These are phyloP conservation scores for Aspergillus neotritici DNA, from an alignment of 2,329 filamentous ascomycete species.

Conservation along the genomic window DNA sequence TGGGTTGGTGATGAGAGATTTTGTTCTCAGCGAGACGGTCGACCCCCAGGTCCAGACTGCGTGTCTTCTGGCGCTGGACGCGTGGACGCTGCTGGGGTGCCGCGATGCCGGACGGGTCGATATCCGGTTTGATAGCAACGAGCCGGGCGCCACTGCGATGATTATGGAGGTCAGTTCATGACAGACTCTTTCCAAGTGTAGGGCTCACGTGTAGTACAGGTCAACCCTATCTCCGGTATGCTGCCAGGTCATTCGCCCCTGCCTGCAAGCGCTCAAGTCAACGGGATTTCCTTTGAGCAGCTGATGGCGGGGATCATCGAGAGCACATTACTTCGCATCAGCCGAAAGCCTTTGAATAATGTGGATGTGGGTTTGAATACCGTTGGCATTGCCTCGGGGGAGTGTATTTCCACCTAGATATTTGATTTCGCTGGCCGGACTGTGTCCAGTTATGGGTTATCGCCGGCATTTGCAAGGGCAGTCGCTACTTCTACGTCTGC, in stretches of 20 bases:
- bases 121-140: slow-evolving; percentile 8
- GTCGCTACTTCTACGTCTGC: no score
- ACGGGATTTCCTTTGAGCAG: slow-evolving; percentile 7
- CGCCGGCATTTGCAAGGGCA: no score
- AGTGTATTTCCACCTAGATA: no score
- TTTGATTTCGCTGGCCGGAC: no score
- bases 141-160: slow-evolving; percentile 2
- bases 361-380: no score
- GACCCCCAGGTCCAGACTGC: slow-evolving; percentile 9
- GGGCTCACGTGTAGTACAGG: not conserved
- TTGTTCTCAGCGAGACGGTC: slow-evolving; percentile 1
- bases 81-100: slow-evolving; percentile 11
- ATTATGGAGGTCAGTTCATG: slow-evolving; percentile 8
- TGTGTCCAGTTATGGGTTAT: no score
- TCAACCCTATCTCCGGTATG: slow-evolving; percentile 13
- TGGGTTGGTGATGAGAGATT: not conserved
- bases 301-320: slow-evolving; percentile 7
- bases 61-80: slow-evolving; percentile 8
- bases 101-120: slow-evolving; percentile 14
- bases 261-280: slow-evolving; percentile 5
- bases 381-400: no score
- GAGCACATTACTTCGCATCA: no score
- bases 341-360: no score
- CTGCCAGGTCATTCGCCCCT: slow-evolving; percentile 8
- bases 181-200: no score